phyloP scores from a whole-genome alignment of 805 yeast species.

The Ogataea henricii region DNA sequence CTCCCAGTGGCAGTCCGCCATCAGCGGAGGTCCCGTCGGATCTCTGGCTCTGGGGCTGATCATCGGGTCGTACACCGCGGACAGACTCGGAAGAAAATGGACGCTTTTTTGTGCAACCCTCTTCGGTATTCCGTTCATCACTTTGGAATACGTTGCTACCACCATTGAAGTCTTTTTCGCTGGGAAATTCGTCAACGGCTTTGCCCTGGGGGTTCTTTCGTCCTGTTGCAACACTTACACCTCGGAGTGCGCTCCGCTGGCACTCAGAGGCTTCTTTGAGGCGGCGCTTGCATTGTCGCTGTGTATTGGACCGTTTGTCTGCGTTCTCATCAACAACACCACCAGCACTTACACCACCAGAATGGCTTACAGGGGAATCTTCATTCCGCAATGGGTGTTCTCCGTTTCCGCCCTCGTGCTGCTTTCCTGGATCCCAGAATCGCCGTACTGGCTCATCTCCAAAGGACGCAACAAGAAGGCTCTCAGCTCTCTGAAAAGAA shows the following conservation, averaged over 20 bases:
- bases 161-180: slow-evolving; percentile 39
- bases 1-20: slow-evolving; percentile 47
- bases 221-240: slow-evolving; percentile 43
- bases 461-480: slow-evolving; percentile 45
- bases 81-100: slow-evolving; percentile 40
- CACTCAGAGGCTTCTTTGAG: slow-evolving; percentile 45
- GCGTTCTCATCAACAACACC: slow-evolving; percentile 14
- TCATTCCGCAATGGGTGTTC: slow-evolving; percentile 25
- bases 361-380: slow-evolving; percentile 24
- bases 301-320: slow-evolving; percentile 20
- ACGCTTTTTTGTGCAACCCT: slow-evolving; percentile 35
- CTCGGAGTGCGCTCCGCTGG: slow-evolving; percentile 52
- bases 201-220: slow-evolving; percentile 47
- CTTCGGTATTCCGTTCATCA: slow-evolving; percentile 38
- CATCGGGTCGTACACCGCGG: slow-evolving; percentile 38
- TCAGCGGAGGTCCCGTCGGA: slow-evolving; percentile 34
- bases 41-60: slow-evolving; percentile 40
- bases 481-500: slow-evolving; percentile 37
- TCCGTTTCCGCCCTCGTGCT: slow-evolving; percentile 9
- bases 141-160: slow-evolving; percentile 43
- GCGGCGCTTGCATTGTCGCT: slow-evolving; percentile 44
- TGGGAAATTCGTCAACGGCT: slow-evolving; percentile 45
- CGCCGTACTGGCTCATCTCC: slow-evolving; percentile 31
- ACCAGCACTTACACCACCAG: slow-evolving; percentile 14
- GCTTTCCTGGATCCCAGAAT: slow-evolving; percentile 22